A percentile compares a stretch with the other conserved stretches of the same genome.
Conservation (phyloP, 176 grass and related monocot species). For the Alloteropsis semialata region DNA sequence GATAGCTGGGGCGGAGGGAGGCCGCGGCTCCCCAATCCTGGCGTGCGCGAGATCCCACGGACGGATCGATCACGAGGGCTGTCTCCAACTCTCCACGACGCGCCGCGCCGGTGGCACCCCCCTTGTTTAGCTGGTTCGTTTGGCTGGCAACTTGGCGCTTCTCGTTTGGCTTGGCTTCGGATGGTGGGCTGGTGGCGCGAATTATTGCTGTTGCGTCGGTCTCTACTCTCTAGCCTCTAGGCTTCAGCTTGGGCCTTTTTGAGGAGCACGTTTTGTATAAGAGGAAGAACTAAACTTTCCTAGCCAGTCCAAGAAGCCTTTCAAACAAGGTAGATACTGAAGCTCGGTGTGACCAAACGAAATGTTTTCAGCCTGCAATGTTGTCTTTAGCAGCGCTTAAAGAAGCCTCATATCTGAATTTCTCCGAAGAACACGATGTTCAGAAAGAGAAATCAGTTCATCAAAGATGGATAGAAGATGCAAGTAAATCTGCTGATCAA, state of each 20-base stretch:
- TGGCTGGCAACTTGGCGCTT: conserved; percentile 29
- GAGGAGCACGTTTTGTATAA: neutral
- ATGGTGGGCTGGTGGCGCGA: neutral
- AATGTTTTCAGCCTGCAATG: neutral
- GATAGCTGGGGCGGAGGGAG: conserved; percentile 15
- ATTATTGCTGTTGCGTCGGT: neutral
- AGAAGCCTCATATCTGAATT: neutral
- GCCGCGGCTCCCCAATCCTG: conserved; percentile 25
- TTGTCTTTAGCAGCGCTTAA: neutral
- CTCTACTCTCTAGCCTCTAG: neutral
- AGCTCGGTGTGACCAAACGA: neutral
- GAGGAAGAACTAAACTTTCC: neutral
- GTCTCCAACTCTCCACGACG: conserved; percentile 27
- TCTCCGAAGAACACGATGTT: neutral
- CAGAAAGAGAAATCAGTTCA: conserved; percentile 1
- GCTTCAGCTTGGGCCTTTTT: neutral
- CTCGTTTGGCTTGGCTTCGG: conserved; percentile 4
- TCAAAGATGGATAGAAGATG: neutral
- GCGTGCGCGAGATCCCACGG: conserved; percentile 44
- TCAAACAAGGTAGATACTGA: neutral
- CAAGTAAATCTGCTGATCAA: neutral
- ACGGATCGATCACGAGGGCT: conserved; percentile 30
- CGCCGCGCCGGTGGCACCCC: conserved; percentile 1
- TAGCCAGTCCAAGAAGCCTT: neutral
- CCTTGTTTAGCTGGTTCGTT: conserved; percentile 2